Evolutionary conservation across 2,329 filamentous ascomycete species (phyloP), one percentile per base, ranked within the genome.

Genomic region (Pseudogymnoascus sp.): DNA sequence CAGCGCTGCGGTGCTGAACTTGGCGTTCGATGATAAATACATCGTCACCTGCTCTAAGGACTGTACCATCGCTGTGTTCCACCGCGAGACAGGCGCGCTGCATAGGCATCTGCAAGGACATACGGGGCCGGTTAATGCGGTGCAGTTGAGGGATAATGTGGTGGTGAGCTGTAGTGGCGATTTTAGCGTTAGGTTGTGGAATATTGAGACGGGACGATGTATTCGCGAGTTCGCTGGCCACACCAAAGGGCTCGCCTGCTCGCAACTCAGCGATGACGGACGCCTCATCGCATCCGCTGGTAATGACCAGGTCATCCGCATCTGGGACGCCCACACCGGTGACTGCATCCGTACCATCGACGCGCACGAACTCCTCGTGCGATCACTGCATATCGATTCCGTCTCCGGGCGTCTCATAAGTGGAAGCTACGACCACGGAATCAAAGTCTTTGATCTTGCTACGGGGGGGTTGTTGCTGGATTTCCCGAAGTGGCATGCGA

Each of bases 11-110:
- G 93, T 99, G 41, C 83, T 99, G 13, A 95, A 99, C 74, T 87
- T 99, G 8, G 93, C 92, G 68, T 93, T 99, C 68, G 92, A 99
- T 74, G 85, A 92, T 68, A 88, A 89, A 70, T 89, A 96, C 77
- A 97, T 99, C 71, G 89, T 98, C 61, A 97, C 93, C 4, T 99
- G 95, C 80, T 96, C 92, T 74, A 99, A 99, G 77, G 95, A 99
- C 77, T 87, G 89, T 43, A 93, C 85, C 67, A 96, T 99, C 73
- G 96, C 93, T 73, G 87, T 99, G 23, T 98, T 93, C 93, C 90
- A 96, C 72, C 90, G 95, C 54, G 79, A 84, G 63, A 95, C 90
- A 0, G 90, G 92, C 37, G 78, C 79, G 8, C 81, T 96, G 57
- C 77, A 96, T 60, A 90, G 90, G 71, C 89, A 90, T 71, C 83